phyloP scores from a whole-genome alignment of 768 basidiomycete species.

The Lactarius vividus region DNA sequence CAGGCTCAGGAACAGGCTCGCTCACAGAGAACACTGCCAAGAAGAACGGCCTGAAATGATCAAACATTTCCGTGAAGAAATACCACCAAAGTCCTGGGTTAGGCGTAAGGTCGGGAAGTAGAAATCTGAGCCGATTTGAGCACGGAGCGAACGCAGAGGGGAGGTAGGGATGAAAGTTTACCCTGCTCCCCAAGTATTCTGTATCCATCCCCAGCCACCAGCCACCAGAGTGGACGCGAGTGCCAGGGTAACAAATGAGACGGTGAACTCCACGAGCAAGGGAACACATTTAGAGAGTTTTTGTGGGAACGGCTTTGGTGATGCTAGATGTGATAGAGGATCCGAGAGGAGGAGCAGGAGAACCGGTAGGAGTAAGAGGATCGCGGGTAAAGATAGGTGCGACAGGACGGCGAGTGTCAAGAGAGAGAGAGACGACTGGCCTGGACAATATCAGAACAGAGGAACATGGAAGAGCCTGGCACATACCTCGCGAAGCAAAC shows the following conservation, averaged over 20 bases:
- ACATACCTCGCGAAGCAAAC: slow-evolving; percentile 65
- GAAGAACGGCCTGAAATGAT: slow-evolving; percentile 95
- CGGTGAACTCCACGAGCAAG: slow-evolving; percentile 48
- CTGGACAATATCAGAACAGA: slow-evolving; percentile 38
- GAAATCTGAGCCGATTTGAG: slow-evolving; percentile 48
- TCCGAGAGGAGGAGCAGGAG: slow-evolving; percentile 62
- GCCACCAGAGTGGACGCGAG: slow-evolving; percentile 53
- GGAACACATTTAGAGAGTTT: slow-evolving; percentile 31
- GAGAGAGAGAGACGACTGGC: slow-evolving; percentile 53
- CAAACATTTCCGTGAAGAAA: slow-evolving; percentile 99
- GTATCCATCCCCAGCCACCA: slow-evolving; percentile 66
- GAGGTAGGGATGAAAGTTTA: slow-evolving; percentile 37
- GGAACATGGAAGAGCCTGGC: neutral
- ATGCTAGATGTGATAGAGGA: slow-evolving; percentile 66
- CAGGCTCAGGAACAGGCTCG: slow-evolving; percentile 2
- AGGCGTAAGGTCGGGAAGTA: slow-evolving; percentile 86
- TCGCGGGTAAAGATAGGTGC: slow-evolving; percentile 69
- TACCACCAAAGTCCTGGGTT: slow-evolving; percentile 98
- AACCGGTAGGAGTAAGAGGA: slow-evolving; percentile 64
- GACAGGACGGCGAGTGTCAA: slow-evolving; percentile 67
- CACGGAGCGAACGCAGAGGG: neutral
- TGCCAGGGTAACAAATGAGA: slow-evolving; percentile 50
- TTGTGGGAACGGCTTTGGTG: slow-evolving; percentile 42
- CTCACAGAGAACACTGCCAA: slow-evolving; percentile 88
- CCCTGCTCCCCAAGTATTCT: slow-evolving; percentile 85